Evolutionary conservation across 371 early-diverging fungal species (phyloP).

Genomic region (Zancudomyces culisetae): DNA sequence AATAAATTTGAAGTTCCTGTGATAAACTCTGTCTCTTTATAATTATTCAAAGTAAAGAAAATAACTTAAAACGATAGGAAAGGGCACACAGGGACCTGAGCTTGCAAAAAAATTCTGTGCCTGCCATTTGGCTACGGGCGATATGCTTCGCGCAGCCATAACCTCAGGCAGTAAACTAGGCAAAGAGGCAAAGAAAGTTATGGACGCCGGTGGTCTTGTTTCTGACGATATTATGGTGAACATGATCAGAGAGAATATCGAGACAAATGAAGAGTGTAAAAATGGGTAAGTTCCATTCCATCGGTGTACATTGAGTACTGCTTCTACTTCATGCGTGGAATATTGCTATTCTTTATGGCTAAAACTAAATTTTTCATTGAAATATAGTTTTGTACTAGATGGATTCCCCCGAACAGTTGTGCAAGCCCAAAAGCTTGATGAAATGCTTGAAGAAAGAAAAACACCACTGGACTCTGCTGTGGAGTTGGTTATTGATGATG

Average conservation of each 20-base stretch:
- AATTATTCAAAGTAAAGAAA: too few species aligned
- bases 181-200: constrained; percentile 88
- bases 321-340: too few species aligned
- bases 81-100: constrained; percentile 94
- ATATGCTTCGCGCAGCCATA: constrained; percentile 96
- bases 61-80: constrained; percentile 34
- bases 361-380: background rate
- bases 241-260: constrained; percentile 89
- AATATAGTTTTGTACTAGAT: constrained; percentile 84
- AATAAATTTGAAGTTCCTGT: too few species aligned
- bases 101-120: constrained; percentile 87
- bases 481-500: constrained; percentile 86
- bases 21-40: too few species aligned
- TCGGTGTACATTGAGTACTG: too few species aligned
- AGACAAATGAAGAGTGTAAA: constrained; percentile 75
- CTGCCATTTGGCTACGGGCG: constrained; percentile 97
- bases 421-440: constrained; percentile 96
- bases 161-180: constrained; percentile 79
- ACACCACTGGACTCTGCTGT: constrained; percentile 68
- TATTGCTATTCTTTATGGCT: too few species aligned
- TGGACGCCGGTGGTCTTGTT: constrained; percentile 95
- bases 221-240: constrained; percentile 95
- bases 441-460: constrained; percentile 71
- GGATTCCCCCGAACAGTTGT: constrained; percentile 98
- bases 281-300: constrained; percentile 36